phyloP scores from a whole-genome alignment of 2,329 filamentous ascomycete genomes.

The Parastagonospora avenae region DNA sequence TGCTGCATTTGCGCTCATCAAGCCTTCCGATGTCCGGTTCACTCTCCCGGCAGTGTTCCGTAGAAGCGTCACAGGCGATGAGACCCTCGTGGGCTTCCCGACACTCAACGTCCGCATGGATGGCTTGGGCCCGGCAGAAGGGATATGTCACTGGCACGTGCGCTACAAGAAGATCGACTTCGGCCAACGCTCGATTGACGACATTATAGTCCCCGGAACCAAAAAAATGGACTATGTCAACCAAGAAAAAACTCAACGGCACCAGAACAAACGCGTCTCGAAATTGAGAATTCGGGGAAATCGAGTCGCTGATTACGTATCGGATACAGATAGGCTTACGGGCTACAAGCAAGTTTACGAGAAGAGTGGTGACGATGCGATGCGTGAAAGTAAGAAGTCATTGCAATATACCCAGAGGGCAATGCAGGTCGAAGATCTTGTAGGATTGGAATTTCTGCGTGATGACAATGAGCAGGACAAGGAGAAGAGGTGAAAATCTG shows the following conservation, averaged over 20 bases:
- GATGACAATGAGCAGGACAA: neutral
- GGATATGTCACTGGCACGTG: constrained; percentile 23
- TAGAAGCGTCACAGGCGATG: constrained; percentile 10
- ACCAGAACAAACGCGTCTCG: neutral
- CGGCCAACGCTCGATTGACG: constrained; percentile 1
- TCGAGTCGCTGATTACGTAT: neutral
- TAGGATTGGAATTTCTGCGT: neutral
- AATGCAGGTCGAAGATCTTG: constrained; percentile 3
- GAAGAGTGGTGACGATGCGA: neutral
- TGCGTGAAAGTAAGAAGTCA: neutral
- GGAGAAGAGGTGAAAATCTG: neutral
- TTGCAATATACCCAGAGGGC: neutral
- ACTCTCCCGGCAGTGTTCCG: constrained; percentile 32
- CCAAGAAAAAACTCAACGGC: constrained; percentile 3
- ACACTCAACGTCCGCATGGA: constrained; percentile 24
- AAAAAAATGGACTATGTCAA: constrained; percentile 8
- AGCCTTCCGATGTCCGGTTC: constrained; percentile 25
- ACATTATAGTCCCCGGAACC: constrained; percentile 14
- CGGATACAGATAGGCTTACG: neutral
- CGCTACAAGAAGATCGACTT: constrained; percentile 34
- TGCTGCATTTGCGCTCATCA: constrained; percentile 20
- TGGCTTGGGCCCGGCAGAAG: constrained; percentile 10
- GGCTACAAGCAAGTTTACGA: constrained; percentile 4
- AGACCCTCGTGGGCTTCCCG: constrained; percentile 29
- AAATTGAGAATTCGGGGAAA: neutral